phyloP scores from a whole-genome alignment of 2,329 filamentous ascomycete species.

The Arthrobotrys sinensis region DNA sequence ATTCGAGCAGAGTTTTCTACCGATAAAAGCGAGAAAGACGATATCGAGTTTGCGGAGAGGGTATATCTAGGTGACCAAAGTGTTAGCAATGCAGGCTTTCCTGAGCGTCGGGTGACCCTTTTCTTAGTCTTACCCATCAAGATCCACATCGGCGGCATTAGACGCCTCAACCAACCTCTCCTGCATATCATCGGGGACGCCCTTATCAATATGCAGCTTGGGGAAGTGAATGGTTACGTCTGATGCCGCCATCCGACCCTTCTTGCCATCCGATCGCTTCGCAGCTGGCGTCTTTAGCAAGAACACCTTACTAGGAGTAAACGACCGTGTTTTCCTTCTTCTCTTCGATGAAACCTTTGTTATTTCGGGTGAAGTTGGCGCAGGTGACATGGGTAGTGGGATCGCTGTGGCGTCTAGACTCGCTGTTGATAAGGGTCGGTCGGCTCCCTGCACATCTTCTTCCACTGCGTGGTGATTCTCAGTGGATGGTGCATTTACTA shows the following conservation, averaged over 20 bases:
- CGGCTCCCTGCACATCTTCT: background rate
- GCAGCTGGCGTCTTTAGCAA: slow-evolving; percentile 41
- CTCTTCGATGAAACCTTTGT: slow-evolving; percentile 48
- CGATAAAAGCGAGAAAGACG: slow-evolving; percentile 50
- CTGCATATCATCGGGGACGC: slow-evolving; percentile 56
- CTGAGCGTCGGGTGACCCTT: background rate
- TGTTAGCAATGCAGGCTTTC: slow-evolving; percentile 2
- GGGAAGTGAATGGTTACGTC: slow-evolving; percentile 57
- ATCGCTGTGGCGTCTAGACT: slow-evolving; percentile 34
- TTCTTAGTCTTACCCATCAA: slow-evolving; percentile 40
- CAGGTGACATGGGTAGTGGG: slow-evolving; percentile 47
- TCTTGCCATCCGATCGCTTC: slow-evolving; percentile 54
- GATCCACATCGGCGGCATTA: slow-evolving; percentile 50
- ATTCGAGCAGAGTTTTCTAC: slow-evolving; percentile 44
- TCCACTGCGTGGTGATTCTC: slow-evolving; percentile 13
- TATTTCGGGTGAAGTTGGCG: slow-evolving; percentile 46
- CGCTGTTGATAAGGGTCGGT: slow-evolving; percentile 43
- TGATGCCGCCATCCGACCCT: slow-evolving; percentile 53
- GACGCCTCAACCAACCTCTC: slow-evolving; percentile 57
- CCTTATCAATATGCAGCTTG: slow-evolving; percentile 56
- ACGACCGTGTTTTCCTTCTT: slow-evolving; percentile 46
- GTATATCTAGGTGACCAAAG: slow-evolving; percentile 27
- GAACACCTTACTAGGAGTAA: slow-evolving; percentile 58
- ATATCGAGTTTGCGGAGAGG: slow-evolving; percentile 54
- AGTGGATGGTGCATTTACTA: slow-evolving; percentile 37